These are phyloP conservation scores for Clavariopsis aquatica DNA, from an alignment of 495 filamentous ascomycete species.

Conservation along the genomic window DNA sequence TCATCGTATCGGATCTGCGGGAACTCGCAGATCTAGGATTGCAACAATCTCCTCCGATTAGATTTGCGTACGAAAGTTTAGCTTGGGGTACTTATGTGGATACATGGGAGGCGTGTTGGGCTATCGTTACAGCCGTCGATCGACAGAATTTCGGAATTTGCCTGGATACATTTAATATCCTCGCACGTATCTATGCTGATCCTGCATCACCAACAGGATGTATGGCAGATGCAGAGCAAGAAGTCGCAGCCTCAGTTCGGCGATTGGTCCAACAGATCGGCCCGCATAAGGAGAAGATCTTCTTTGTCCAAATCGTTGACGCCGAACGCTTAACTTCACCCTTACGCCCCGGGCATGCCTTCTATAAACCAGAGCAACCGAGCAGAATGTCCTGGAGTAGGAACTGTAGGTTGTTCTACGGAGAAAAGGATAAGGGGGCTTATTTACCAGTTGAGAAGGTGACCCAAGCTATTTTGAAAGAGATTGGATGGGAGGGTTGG, in stretches of 20 bases:
- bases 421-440: slow-evolving; percentile 67
- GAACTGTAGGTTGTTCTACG: slow-evolving; percentile 75
- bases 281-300: slow-evolving; percentile 61
- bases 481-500: slow-evolving; percentile 71
- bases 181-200: slow-evolving; percentile 72
- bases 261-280: slow-evolving; percentile 60
- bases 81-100: slow-evolving; percentile 73
- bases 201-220: slow-evolving; percentile 57
- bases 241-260: slow-evolving; percentile 58
- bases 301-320: slow-evolving; percentile 79
- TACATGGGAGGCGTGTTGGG: slow-evolving; percentile 72
- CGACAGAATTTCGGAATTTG: slow-evolving; percentile 75
- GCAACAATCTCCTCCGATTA: slow-evolving; percentile 55
- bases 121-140: slow-evolving; percentile 65
- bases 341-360: slow-evolving; percentile 63
- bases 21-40: slow-evolving; percentile 67
- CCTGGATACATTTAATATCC: slow-evolving; percentile 81
- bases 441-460: slow-evolving; percentile 72
- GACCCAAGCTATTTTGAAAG: slow-evolving; percentile 60
- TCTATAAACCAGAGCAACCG: slow-evolving; percentile 63
- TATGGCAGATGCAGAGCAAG: slow-evolving; percentile 58
- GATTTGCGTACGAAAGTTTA: slow-evolving; percentile 76
- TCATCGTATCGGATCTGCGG: slow-evolving; percentile 66
- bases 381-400: slow-evolving; percentile 78
- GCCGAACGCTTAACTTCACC: slow-evolving; percentile 64